phyloP scores from a whole-genome alignment of 345 rosid genomes.

The Leavenworthia alabamica region DNA sequence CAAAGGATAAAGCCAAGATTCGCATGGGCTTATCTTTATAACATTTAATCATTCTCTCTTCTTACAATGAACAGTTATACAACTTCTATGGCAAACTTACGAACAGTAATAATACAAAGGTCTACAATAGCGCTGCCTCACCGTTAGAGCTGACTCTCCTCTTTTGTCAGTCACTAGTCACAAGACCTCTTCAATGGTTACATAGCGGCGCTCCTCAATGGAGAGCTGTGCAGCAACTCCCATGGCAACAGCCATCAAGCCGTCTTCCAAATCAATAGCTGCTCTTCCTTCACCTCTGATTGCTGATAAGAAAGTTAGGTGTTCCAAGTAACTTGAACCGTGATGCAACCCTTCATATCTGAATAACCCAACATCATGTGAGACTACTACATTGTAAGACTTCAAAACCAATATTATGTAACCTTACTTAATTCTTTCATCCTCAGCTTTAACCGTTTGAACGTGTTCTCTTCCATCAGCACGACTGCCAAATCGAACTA shows the following conservation, averaged over 20 bases:
- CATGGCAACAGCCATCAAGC: slow-evolving; percentile 83
- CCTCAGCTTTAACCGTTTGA: slow-evolving; percentile 54
- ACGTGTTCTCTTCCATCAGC: slow-evolving; percentile 64
- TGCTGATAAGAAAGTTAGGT: slow-evolving; percentile 64
- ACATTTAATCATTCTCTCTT: neutral
- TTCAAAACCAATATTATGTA: neutral
- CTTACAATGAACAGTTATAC: neutral
- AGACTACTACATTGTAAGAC: neutral
- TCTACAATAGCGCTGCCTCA: neutral
- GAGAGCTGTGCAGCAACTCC: slow-evolving; percentile 98
- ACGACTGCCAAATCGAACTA: slow-evolving; percentile 62
- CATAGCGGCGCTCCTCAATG: slow-evolving; percentile 60
- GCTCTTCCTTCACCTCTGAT: slow-evolving; percentile 50
- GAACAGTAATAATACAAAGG: neutral
- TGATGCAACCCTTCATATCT: slow-evolving; percentile 91
- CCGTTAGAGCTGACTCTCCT: neutral
- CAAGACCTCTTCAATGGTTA: slow-evolving; percentile 59
- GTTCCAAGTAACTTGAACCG: slow-evolving; percentile 93
- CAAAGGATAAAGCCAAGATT: neutral
- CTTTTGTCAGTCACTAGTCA: slow-evolving; percentile 7
- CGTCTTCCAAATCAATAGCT: slow-evolving; percentile 74
- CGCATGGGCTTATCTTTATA: neutral
- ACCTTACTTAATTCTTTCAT: slow-evolving; percentile 58
- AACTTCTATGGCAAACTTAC: neutral
- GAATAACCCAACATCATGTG: slow-evolving; percentile 8